Evolutionary conservation across 1,284 basidiomycete genomes (phyloP).

Genomic region (Cutaneotrichosporon arboriforme): DNA sequence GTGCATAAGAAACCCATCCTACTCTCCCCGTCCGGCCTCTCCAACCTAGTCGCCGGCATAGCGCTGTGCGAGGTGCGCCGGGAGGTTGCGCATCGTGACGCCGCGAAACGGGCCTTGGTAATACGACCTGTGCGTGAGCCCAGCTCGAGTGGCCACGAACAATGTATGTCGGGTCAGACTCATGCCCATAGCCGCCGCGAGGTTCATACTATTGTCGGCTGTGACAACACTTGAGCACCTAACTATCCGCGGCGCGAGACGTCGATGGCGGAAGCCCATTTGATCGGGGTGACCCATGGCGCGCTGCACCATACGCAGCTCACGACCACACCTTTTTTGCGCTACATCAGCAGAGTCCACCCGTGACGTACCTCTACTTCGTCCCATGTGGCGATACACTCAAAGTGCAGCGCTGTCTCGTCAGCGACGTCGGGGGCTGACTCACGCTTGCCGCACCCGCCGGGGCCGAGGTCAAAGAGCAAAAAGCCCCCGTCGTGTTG

Average conservation of each 20-base stretch:
- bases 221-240: background rate
- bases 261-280: background rate
- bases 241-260: conserved; percentile 2
- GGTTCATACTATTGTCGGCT: conserved; percentile 26
- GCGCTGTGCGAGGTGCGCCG: too few relatives aligned
- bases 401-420: conserved; percentile 26
- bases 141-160: conserved; percentile 22
- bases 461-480: conserved; percentile 25
- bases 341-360: conserved; percentile 7
- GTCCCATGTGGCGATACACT: conserved; percentile 38
- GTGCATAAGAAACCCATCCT: too few relatives aligned
- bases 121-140: conserved; percentile 8
- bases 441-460: conserved; percentile 36
- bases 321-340: conserved; percentile 15
- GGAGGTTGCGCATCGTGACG: too few relatives aligned
- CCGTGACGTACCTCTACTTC: conserved; percentile 15
- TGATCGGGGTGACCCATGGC: conserved; percentile 20
- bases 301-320: conserved; percentile 38
- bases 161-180: conserved; percentile 25
- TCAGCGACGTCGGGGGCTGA: background rate
- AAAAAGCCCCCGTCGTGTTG: conserved; percentile 22
- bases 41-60: too few relatives aligned
- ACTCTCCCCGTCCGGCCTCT: too few relatives aligned
- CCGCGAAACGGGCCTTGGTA: background rate
- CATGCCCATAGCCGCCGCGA: conserved; percentile 31